Percentiles rank a stretch among this genome's conserved stretches.
Conservation (phyloP, 257 asterid genomes). For the Leonotis leonurus region DNA sequence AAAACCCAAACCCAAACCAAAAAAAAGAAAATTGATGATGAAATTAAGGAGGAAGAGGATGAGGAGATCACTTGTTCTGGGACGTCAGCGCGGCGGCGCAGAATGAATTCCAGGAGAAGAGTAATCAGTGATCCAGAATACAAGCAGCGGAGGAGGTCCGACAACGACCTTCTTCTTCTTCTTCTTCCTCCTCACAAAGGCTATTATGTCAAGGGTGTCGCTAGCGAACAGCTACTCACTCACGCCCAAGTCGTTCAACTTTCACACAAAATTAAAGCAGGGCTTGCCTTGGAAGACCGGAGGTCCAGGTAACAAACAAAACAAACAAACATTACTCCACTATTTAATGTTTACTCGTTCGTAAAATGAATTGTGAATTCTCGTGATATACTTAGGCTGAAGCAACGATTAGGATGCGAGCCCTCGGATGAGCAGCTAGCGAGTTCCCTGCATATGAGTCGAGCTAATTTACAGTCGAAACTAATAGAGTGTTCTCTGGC, state of each 20-base stretch:
- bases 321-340: too few relatives aligned
- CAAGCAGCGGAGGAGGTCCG: background rate
- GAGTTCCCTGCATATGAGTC: constrained; percentile 50
- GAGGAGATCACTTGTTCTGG: constrained; percentile 50
- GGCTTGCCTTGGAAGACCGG: constrained; percentile 66
- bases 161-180: constrained; percentile 7
- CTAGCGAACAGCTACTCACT: constrained; percentile 62
- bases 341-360: too few relatives aligned
- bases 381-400: too few relatives aligned
- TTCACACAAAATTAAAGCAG: constrained; percentile 58
- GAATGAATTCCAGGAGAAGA: constrained; percentile 23
- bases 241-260: constrained; percentile 77
- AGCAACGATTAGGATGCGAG: constrained; percentile 69
- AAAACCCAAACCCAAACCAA: background rate
- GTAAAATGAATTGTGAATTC: too few relatives aligned
- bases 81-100: constrained; percentile 68
- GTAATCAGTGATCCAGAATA: background rate
- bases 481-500: constrained; percentile 74
- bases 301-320: too few relatives aligned
- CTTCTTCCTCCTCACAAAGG: constrained; percentile 32
- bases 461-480: constrained; percentile 50
- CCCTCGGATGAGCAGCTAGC: constrained; percentile 98
- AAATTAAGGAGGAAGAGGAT: constrained; percentile 11
- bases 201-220: constrained; percentile 52
- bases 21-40: background rate